Evolutionary conservation across 345 rosid species (phyloP), one percentile per base, ranked within the genome.

Genomic region (Hypericum androsaemum): DNA sequence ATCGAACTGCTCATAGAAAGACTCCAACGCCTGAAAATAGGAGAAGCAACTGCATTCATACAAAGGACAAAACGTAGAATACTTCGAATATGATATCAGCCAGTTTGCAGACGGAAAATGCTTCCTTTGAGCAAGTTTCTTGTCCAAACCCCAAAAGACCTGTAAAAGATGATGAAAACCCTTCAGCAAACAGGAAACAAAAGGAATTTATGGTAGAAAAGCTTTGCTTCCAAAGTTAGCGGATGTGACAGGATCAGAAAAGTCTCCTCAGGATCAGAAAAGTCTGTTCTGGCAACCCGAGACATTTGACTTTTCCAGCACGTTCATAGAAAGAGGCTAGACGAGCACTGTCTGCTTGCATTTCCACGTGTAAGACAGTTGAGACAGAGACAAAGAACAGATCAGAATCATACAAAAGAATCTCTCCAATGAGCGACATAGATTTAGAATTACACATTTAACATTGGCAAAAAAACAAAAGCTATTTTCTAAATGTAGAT

Each of bases 121-220:
- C 64, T 94, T 94, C 71, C 99, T 82, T 76, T 88, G 99, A n/a
- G 99, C 97, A 72, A 94, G 94, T 74, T 94, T 94, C 84, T 94
- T 94, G 75, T 94, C 99, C 69, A 94, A 78, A 71, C 99, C 99
- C 99, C 99, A 94, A 77, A 94, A 94, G 62, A 94, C 99, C 99
- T 94, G 79, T 60, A 68, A 63, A 58, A 61, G 12, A 37, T 52
- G 59, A 40, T 57, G 40, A 16, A 22, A 14, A 50, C 36, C 58
- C 2, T 22, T 22, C 32, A 22, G 32, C 32, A 22, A 22, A 22
- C 32, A 1, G 32, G 4, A 22, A 22, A 22, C 32, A 22, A 22
- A 22, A 22, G 32, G 32, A 22, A 22, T 22, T 4, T 22, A 22
- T 22, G 32, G 32, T 22, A 4, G 32, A 22, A 22, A 22, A 22